Base-by-base conservation (phyloP, 2,329 filamentous ascomycete genomes). In the Dendrostoma leiphaemia region DNA sequence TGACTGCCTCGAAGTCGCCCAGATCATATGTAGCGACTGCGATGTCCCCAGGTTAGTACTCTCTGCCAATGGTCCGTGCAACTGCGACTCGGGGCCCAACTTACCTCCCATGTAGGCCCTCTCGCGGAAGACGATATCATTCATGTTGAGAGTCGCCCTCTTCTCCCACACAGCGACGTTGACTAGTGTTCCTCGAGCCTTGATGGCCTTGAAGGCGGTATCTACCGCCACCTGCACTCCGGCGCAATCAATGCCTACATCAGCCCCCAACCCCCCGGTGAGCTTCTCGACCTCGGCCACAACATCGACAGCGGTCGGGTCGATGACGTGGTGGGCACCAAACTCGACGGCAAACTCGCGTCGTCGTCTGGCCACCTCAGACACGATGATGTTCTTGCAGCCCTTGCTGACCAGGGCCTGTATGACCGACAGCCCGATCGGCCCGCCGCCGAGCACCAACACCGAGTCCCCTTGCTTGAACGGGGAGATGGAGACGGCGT, bases 391-490 rank as follows among this genome's bases (percentile, higher is more conserved):
- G 17, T 75, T 74, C 21, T 73, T 74, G 1, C 75, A 78, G 0
- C 78, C 78, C 15, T 74, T 72, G 2, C 81, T 77, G 10, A 75
- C 72, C 6, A 88, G 70, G n/a, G 79, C 79, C 56, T 84, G 78
- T 2, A 86, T 74, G 4, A 85, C 72, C 0, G 80, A 79, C 10
- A 86, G 70, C 0, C 83, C 84, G 45, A 88, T 86, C 0, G 84
- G 84, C 0, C 84, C 84, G 0, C 80, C 82, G 5, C 84, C 84
- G 3, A 85, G 67, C 6, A 88, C 74, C 19, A 87, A 62, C 2
- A 78, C 78, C 13, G 79, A 72, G 1, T 74, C 75, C 3, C 67
- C 55, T 12, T 73, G 72, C 32, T 62, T 54, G 19, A 54, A 48
- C 5, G 57, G 57, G 9, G 59, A 61, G 26, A 60, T 48, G n/a